Conservation (phyloP, 2,329 filamentous ascomycete genomes). For the Diatrype stigma region DNA sequence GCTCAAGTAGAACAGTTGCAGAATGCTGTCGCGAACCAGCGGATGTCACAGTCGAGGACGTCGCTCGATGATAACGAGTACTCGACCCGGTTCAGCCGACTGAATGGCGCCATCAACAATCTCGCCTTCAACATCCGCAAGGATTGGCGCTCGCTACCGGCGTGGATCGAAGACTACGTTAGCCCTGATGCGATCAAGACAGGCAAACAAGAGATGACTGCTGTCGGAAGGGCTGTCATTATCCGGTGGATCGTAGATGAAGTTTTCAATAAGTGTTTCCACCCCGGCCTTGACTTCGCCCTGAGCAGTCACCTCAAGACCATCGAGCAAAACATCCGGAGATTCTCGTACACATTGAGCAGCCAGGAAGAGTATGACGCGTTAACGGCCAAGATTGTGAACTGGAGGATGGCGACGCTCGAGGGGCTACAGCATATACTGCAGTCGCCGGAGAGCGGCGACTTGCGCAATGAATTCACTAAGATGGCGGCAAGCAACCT, state of each 20-base stretch:
- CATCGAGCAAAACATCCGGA: conserved; percentile 83
- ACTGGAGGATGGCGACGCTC: conserved; percentile 89
- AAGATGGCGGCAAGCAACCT: conserved; percentile 65
- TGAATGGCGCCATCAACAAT: conserved; percentile 93
- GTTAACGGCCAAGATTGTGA: conserved; percentile 78
- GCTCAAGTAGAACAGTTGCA: conserved; percentile 90
- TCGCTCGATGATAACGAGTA: conserved; percentile 96
- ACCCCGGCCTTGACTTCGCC: conserved; percentile 74
- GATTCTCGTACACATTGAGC: conserved; percentile 66
- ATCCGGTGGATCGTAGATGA: conserved; percentile 87
- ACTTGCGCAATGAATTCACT: conserved; percentile 66
- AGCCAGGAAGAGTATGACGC: conserved; percentile 88
- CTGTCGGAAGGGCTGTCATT: conserved; percentile 83
- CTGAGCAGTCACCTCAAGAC: conserved; percentile 77
- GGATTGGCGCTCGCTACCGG: conserved; percentile 78
- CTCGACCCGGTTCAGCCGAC: conserved; percentile 76
- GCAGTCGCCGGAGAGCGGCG: conserved; percentile 58
- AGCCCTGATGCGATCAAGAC: conserved; percentile 81
- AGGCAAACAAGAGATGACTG: conserved; percentile 97
- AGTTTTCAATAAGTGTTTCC: conserved; percentile 88
- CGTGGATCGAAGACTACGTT: conserved; percentile 74
- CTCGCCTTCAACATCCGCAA: conserved; percentile 95
- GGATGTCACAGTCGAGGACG: conserved; percentile 89
- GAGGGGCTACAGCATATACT: conserved; percentile 79
- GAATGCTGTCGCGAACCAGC: conserved; percentile 95